phyloP scores from a whole-genome alignment of 306 rosid genomes.

The Quercus dentata region DNA sequence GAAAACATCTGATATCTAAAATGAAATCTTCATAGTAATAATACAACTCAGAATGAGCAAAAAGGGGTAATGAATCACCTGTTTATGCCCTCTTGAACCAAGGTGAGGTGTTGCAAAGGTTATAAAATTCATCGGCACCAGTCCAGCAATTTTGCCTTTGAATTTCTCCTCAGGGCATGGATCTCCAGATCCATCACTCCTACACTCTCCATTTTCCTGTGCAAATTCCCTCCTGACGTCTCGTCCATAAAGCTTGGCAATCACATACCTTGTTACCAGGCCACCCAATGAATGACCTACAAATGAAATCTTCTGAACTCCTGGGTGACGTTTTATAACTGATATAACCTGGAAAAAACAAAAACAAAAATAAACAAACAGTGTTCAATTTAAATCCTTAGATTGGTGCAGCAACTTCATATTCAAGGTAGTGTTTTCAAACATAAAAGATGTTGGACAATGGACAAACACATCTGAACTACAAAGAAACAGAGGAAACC shows the following conservation, averaged over 20 bases:
- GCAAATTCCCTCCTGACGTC: conserved; percentile 27
- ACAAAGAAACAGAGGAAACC: not conserved
- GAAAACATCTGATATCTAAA: not conserved
- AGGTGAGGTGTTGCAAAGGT: conserved; percentile 88
- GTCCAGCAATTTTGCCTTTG: conserved; percentile 67
- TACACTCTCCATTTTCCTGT: conserved; percentile 41
- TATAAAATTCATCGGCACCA: conserved; percentile 79
- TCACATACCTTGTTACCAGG: conserved; percentile 72
- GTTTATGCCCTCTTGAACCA: conserved; percentile 86
- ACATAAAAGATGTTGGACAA: too few relatives aligned
- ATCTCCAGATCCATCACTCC: conserved; percentile 35
- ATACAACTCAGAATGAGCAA: conserved; percentile 1
- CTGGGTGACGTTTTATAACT: conserved; percentile 53
- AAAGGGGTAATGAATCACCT: conserved; percentile 36
- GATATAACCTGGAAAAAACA: conserved; percentile 50
- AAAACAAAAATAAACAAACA: not conserved
- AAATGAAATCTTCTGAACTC: conserved; percentile 70
- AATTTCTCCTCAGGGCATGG: conserved; percentile 28
- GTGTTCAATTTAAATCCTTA: conserved; percentile 7
- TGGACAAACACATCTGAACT: not conserved
- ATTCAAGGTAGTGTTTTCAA: not conserved
- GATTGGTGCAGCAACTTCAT: conserved; percentile 7
- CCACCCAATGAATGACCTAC: conserved; percentile 85
- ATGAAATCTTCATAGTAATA: not conserved
- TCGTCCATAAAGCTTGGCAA: conserved; percentile 68